A percentile compares a stretch with the other conserved stretches of the same genome.
Evolutionary conservation across 73 alveolate species (phyloP).

Genomic region (Breviolum minutum): DNA sequence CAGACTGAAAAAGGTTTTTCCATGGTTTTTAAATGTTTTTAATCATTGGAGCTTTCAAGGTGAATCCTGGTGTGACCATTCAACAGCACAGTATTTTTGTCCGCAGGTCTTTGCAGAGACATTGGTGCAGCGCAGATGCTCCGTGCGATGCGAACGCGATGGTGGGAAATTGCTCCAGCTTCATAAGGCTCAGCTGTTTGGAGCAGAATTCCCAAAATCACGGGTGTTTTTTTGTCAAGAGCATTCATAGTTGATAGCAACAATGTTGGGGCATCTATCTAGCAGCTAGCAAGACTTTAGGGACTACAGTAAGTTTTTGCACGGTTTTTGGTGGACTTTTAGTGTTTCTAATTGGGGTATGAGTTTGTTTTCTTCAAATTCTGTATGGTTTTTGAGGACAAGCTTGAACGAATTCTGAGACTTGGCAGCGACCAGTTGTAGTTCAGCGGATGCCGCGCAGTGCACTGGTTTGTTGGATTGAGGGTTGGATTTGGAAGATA

Average conservation of each 20-base stretch:
- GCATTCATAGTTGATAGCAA: not conserved
- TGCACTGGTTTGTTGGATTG: too few species aligned
- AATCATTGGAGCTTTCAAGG: too few species aligned
- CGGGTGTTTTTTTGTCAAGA: not conserved
- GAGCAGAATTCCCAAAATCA: not conserved
- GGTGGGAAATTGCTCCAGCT: constrained; percentile 18
- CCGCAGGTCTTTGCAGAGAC: not conserved
- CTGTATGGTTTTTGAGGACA: not conserved
- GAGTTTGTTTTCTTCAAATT: not conserved
- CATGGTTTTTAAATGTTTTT: too few species aligned
- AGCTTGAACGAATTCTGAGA: constrained; percentile 5
- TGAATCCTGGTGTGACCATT: too few species aligned
- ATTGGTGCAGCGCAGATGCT: constrained; percentile 1
- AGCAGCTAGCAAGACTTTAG: too few species aligned
- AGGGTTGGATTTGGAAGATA: too few species aligned
- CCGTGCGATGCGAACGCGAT: constrained; percentile 74
- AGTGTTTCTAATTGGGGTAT: not conserved
- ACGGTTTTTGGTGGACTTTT: too few species aligned
- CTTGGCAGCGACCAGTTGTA: not conserved
- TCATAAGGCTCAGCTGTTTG: not conserved
- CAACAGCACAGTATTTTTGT: too few species aligned
- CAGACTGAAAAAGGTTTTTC: too few species aligned
- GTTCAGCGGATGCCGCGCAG: too few species aligned
- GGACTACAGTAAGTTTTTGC: too few species aligned
- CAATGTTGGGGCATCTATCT: too few species aligned